Conservation (phyloP, 2,329 filamentous ascomycete genomes). For the Gliomastix tumulicola region DNA sequence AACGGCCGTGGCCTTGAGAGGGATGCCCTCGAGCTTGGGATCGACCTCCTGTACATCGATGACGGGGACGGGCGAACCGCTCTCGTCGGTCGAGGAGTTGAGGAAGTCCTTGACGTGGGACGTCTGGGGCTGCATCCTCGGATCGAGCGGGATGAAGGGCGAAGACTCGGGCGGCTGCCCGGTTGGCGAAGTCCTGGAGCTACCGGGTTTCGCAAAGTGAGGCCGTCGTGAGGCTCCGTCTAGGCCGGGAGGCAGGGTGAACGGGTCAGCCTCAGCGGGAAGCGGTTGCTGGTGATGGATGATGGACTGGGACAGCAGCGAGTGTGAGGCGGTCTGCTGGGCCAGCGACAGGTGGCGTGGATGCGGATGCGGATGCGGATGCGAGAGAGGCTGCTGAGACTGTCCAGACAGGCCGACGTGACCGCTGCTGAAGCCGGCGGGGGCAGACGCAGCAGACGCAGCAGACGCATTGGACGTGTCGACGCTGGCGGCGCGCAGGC, state of each 20-base stretch:
- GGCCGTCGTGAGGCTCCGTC: constrained; percentile 25
- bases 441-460: background rate
- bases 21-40: constrained; percentile 52
- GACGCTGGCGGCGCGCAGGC: constrained; percentile 15
- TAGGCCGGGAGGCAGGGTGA: constrained; percentile 21
- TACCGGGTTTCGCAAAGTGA: constrained; percentile 18
- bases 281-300: too few relatives aligned
- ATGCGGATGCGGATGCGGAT: too few relatives aligned
- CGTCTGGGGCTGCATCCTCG: constrained; percentile 33
- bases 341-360: background rate
- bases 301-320: background rate
- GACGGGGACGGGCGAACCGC: constrained; percentile 28
- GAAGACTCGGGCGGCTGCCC: constrained; percentile 23
- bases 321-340: background rate
- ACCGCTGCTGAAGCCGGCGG: background rate
- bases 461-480: constrained; percentile 7
- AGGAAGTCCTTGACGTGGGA: constrained; percentile 27
- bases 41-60: constrained; percentile 54
- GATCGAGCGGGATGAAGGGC: constrained; percentile 32
- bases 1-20: constrained; percentile 46
- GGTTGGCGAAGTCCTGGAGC: constrained; percentile 20
- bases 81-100: constrained; percentile 18
- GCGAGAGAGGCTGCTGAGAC: background rate
- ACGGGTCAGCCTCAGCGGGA: constrained; percentile 11
- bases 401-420: background rate